Conservation (phyloP, 441 rosid genomes). For the Corymbia citriodora region DNA sequence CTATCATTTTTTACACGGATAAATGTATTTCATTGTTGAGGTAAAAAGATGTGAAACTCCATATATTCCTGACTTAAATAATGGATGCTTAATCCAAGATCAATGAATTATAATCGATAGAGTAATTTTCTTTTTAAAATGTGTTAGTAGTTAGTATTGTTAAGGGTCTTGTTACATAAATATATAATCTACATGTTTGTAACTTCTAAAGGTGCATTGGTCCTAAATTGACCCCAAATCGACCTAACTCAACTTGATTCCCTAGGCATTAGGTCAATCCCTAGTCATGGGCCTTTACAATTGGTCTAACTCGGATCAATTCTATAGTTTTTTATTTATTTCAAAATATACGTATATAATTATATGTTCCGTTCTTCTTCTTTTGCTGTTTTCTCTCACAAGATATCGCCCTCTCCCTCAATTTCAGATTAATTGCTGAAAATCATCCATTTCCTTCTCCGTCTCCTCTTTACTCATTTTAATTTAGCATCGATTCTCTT, state of each 20-base stretch:
- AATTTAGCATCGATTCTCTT: background rate
- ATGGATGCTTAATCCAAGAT: background rate
- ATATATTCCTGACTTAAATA: rapidly evolving
- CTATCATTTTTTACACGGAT: background rate
- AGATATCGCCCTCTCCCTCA: too few species aligned
- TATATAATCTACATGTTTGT: too few species aligned
- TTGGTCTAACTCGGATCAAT: too few species aligned
- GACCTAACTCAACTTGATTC: too few species aligned
- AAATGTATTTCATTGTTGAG: background rate
- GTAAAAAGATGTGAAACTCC: background rate
- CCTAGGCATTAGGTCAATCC: too few species aligned
- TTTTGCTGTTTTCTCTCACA: too few species aligned
- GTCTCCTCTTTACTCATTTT: background rate
- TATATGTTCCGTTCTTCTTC: too few species aligned
- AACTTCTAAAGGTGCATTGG: background rate
- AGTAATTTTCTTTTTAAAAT: background rate
- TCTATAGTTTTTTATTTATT: too few species aligned
- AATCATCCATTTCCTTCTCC: background rate
- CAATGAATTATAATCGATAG: background rate
- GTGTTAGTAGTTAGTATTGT: background rate
- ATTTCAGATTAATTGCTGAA: background rate
- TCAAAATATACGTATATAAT: too few species aligned
- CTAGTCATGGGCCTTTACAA: rapidly evolving
- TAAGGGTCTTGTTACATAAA: background rate
- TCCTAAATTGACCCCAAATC: rapidly evolving